phyloP scores from a whole-genome alignment of 441 rosid species.

The Mallotus japonicus region DNA sequence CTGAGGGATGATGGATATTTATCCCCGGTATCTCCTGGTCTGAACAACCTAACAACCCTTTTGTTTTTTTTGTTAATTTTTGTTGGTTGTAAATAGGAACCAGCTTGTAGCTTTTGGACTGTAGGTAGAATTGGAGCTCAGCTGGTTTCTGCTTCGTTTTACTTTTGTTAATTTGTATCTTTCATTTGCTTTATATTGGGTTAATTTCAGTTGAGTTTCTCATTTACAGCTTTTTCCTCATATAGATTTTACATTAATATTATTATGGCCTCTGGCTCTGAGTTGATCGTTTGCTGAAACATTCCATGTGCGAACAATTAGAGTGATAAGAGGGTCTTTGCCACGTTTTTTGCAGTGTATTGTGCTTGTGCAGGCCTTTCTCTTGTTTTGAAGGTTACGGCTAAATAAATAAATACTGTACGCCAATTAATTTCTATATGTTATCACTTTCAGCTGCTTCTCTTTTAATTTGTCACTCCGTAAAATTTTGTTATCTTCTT shows the following conservation, averaged over 20 bases:
- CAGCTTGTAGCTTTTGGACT: slow-evolving; percentile 64
- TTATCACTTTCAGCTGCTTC: slow-evolving; percentile 8
- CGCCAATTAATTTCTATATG: slow-evolving; percentile 9
- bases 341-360: not conserved
- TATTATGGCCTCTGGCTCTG: too few species aligned
- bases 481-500: not conserved
- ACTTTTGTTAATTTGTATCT: slow-evolving; percentile 17
- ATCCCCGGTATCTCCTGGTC: slow-evolving; percentile 45
- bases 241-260: too few species aligned
- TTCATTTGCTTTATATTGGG: not conserved
- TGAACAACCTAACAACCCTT: slow-evolving; percentile 19
- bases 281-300: not conserved
- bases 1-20: slow-evolving; percentile 44
- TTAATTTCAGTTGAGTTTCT: not conserved
- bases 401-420: not conserved
- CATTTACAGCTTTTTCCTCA: not conserved
- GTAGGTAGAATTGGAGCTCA: slow-evolving; percentile 61
- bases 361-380: not conserved
- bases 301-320: slow-evolving; percentile 1
- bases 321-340: not conserved
- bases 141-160: slow-evolving; percentile 53
- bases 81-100: slow-evolving; percentile 32
- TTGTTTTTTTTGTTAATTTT: slow-evolving; percentile 23
- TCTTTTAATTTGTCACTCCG: not conserved
- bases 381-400: not conserved